Conservation (phyloP, 768 basidiomycete species). For the Auriscalpium vulgare region DNA sequence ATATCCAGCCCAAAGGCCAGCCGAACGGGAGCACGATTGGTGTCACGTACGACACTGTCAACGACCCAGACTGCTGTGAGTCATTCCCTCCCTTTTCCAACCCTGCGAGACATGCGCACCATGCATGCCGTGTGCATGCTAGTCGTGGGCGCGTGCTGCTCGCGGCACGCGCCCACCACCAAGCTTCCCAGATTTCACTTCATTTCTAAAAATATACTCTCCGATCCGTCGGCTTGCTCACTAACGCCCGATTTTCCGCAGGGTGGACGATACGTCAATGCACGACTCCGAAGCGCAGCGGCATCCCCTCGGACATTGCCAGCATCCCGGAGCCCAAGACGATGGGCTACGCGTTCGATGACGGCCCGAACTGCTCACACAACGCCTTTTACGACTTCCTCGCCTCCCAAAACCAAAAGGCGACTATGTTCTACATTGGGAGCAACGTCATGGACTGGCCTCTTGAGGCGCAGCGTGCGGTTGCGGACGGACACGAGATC, state of each 20-base stretch:
- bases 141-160: too few relatives aligned
- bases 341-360: constrained; percentile 55
- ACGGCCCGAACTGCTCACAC: constrained; percentile 59
- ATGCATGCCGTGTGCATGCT: too few relatives aligned
- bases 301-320: constrained; percentile 36
- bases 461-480: constrained; percentile 43
- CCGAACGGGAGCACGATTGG: not conserved
- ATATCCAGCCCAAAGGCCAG: constrained; percentile 33
- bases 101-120: not conserved
- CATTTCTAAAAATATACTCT: too few relatives aligned
- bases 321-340: constrained; percentile 50
- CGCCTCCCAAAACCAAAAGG: constrained; percentile 45
- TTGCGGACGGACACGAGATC: constrained; percentile 52
- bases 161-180: too few relatives aligned
- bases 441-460: constrained; percentile 52
- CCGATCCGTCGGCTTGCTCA: too few relatives aligned
- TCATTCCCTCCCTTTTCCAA: not conserved
- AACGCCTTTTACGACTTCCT: constrained; percentile 56
- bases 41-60: constrained; percentile 7
- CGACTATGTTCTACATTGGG: constrained; percentile 58
- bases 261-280: constrained; percentile 41
- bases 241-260: not conserved
- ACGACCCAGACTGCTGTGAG: constrained; percentile 12
- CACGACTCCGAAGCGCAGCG: constrained; percentile 36
- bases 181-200: too few relatives aligned